Evolutionary conservation across 1,284 basidiomycete genomes (phyloP).

Genomic region (Afroboletus lepidellus): DNA sequence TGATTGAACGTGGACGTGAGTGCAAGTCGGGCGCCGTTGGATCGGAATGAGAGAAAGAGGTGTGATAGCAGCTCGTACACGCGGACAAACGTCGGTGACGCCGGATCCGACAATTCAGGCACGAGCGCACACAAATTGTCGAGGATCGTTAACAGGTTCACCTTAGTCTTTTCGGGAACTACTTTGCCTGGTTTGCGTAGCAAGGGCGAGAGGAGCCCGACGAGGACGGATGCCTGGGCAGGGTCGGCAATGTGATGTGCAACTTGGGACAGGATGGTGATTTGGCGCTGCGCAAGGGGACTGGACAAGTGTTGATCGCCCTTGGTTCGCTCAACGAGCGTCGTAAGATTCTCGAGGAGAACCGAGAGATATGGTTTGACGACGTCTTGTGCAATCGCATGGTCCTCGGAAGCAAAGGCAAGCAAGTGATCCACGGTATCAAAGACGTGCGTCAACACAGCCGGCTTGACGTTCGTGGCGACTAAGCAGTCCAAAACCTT

Average conservation of each 20-base stretch:
- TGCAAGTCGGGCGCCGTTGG: slow-evolving; percentile 64
- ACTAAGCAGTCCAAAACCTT: slow-evolving; percentile 82
- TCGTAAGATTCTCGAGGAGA: slow-evolving; percentile 74
- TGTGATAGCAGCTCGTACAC: slow-evolving; percentile 70
- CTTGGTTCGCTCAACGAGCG: slow-evolving; percentile 66
- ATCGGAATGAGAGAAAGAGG: slow-evolving; percentile 75
- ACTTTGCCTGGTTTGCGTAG: slow-evolving; percentile 75
- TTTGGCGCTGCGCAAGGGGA: slow-evolving; percentile 80
- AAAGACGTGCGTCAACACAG: slow-evolving; percentile 79
- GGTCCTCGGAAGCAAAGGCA: slow-evolving; percentile 51
- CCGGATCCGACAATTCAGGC: slow-evolving; percentile 56
- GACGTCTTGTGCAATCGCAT: slow-evolving; percentile 51
- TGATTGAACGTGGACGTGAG: slow-evolving; percentile 66
- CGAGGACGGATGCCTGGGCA: slow-evolving; percentile 72
- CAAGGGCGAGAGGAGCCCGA: slow-evolving; percentile 78
- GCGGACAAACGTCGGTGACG: slow-evolving; percentile 51
- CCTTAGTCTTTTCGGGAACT: slow-evolving; percentile 86
- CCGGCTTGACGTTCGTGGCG: slow-evolving; percentile 83
- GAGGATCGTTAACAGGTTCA: slow-evolving; percentile 80
- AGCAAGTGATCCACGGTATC: slow-evolving; percentile 85
- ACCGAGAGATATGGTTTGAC: slow-evolving; percentile 77
- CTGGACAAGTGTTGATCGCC: slow-evolving; percentile 58
- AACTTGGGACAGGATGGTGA: slow-evolving; percentile 78
- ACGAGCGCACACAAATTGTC: slow-evolving; percentile 74
- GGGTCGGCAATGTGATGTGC: slow-evolving; percentile 74